phyloP scores from a whole-genome alignment of 805 yeast genomes.

The Kockiozyma suomiensis region DNA sequence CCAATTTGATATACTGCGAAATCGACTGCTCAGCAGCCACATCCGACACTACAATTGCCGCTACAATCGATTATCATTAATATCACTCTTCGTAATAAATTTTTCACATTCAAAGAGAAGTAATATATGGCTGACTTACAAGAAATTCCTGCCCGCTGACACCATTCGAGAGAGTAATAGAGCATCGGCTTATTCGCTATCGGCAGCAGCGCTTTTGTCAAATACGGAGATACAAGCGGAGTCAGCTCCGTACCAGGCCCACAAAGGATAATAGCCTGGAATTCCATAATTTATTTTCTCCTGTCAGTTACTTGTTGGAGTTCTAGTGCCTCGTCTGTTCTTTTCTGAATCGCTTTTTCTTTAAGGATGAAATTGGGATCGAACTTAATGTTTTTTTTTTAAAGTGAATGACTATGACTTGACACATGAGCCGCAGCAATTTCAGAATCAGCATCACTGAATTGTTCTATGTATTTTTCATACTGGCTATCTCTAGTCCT shows the following conservation, averaged over 20 bases:
- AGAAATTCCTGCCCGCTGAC: constrained; percentile 48
- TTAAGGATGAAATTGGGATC: no score
- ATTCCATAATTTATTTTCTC: constrained; percentile 61
- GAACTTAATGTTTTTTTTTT: no score
- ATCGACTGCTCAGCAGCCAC: constrained; percentile 55
- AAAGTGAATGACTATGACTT: no score
- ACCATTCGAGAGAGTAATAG: constrained; percentile 88
- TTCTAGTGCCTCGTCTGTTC: not conserved
- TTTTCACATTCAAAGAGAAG: not conserved
- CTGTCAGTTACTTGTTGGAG: not conserved
- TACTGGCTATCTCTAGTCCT: no score
- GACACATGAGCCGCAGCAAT: no score
- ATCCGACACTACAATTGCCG: constrained; percentile 52
- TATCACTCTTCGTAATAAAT: not conserved
- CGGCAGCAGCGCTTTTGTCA: constrained; percentile 84
- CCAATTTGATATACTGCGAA: constrained; percentile 36
- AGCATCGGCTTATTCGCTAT: constrained; percentile 89
- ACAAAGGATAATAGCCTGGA: constrained; percentile 87
- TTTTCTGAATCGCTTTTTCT: no score
- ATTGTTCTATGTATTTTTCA: no score
- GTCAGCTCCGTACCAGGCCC: constrained; percentile 75
- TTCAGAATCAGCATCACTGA: no score
- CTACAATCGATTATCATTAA: constrained; percentile 22
- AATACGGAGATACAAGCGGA: constrained; percentile 67
- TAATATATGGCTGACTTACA: constrained; percentile 18